These are phyloP conservation scores for Mycena venus DNA, from an alignment of 768 basidiomycete genomes.

Conservation along the genomic window DNA sequence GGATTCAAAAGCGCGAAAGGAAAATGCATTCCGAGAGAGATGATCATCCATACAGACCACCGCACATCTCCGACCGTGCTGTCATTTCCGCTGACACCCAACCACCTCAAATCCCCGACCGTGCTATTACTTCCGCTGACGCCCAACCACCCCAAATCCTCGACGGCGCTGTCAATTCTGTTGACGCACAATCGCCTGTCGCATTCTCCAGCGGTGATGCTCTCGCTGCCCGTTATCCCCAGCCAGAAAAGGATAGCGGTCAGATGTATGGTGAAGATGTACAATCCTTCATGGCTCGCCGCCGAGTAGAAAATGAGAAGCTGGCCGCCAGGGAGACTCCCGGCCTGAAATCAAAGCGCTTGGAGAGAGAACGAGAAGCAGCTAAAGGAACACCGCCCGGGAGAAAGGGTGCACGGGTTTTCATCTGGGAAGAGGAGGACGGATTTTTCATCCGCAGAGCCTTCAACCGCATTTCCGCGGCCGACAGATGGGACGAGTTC, in stretches of 20 bases:
- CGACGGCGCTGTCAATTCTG: too few relatives aligned
- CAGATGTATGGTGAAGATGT: neutral
- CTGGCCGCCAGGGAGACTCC: neutral
- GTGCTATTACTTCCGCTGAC: too few relatives aligned
- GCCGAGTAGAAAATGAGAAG: neutral
- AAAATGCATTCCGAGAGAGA: neutral
- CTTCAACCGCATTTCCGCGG: neutral
- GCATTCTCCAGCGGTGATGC: too few relatives aligned
- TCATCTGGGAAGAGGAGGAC: constrained; percentile 7
- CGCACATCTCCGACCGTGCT: too few relatives aligned
- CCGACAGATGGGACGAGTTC: constrained; percentile 9
- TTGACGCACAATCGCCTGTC: neutral
- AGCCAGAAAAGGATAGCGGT: neutral
- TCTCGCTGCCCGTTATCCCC: neutral
- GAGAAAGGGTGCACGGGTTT: constrained; percentile 8
- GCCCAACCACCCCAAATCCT: too few relatives aligned
- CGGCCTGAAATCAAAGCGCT: neutral
- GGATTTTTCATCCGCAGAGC: neutral
- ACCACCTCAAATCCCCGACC: too few relatives aligned
- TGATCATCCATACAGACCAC: neutral
- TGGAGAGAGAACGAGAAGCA: neutral
- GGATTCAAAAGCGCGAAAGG: neutral
- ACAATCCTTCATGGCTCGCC: neutral
- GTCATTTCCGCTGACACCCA: too few relatives aligned
- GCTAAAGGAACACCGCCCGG: neutral